Conservation (phyloP, 2,329 filamentous ascomycete species). For the Penicillium sp. region DNA sequence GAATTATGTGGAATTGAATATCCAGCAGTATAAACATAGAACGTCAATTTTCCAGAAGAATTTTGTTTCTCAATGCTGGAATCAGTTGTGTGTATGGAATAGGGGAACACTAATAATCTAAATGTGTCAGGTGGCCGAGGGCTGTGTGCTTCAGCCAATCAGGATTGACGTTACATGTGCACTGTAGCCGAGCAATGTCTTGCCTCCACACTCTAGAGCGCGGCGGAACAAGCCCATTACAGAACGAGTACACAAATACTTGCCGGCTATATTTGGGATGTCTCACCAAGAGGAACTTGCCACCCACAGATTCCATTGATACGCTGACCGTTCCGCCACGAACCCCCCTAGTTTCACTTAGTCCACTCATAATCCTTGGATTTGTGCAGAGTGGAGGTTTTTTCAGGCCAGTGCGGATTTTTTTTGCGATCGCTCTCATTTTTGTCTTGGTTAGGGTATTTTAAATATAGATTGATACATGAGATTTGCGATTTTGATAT, state of each 20-base stretch:
- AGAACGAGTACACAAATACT: not conserved
- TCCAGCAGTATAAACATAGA: not conserved
- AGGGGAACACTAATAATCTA: not conserved
- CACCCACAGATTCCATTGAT: conserved; percentile 2
- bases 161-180: not conserved
- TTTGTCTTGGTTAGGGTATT: not conserved
- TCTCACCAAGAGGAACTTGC: conserved; percentile 16
- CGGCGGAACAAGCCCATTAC: not conserved
- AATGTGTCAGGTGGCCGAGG: not conserved
- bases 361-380: not conserved
- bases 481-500: not conserved
- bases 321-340: conserved; percentile 10
- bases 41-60: not conserved
- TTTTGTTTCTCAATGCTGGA: not conserved
- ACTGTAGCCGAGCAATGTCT: not conserved
- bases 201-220: not conserved
- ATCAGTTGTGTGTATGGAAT: not conserved
- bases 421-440: not conserved
- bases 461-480: not conserved
- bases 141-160: not conserved
- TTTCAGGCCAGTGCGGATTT: not conserved
- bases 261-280: conserved; percentile 22
- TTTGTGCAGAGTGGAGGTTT: not conserved
- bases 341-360: conserved; percentile 21
- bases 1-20: not conserved